Base-by-base conservation (phyloP, 345 rosid genomes). In the Excoecaria cochinchinensis region DNA sequence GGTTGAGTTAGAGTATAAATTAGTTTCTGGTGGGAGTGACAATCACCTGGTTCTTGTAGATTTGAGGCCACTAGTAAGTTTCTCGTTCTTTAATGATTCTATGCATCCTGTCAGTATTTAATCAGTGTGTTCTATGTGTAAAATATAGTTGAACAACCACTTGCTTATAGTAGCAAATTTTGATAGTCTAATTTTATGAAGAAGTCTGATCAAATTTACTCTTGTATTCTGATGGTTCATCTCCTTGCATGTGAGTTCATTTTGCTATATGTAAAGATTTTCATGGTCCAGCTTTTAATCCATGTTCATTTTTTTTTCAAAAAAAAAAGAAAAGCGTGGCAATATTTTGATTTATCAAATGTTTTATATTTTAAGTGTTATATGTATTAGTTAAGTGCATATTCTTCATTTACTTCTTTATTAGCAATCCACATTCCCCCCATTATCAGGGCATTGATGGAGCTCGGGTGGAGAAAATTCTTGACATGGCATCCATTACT, bases 1-100 rank as follows among this genome's bases (percentile, higher is more conserved):
- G 83, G 79, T 82, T 76, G 97, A 90, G 82, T 83, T 90, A 39
- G 99, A 97, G 24, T 92, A 90, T 81, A 83, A 83, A 71, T 77
- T 95, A 59, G 99, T 95, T 72, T 95, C 99, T 64, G 97, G 97
- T 53, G 99, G 97, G 70, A 95, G 88, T 6, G 97, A 95, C 63
- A 95, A 92, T 66, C 97, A 95, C 79, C 90, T 95, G 53, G 97
- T 92, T 79, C 94, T 95, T 36, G 93, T 92, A 24, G 99, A 95
- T 84, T 83, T 92, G 73, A 88, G 97, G 82, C 93, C 97, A 59
- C 17, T 89, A 82, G 97, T 95, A 79, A 86, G 90, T 80, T 59
- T 53, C 51, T 39, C 42, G 56, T 3, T 16, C 46, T 42, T 73
- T 21, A 8, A 16, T 39, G 42, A 39, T 67, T 15, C 69, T 40